Conservation (phyloP, 805 yeast genomes). For the Starmerella vitae region DNA sequence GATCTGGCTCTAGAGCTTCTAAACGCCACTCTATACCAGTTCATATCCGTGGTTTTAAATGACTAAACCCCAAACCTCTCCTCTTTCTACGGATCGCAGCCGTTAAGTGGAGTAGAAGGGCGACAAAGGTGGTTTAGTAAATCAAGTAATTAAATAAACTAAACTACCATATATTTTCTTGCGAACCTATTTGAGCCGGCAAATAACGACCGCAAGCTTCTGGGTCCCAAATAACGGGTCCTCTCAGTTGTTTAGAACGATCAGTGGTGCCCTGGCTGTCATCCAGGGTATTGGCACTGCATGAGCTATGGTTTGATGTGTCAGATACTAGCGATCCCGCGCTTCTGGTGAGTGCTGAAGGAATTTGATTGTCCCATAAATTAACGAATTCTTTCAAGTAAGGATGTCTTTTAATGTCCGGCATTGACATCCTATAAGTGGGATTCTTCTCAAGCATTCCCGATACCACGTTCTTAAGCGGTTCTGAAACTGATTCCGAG, state of each 20-base stretch:
- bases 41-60: too few species aligned
- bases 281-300: background rate
- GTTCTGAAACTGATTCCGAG: slow-evolving; percentile 59
- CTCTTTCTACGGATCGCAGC: too few species aligned
- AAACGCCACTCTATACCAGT: slow-evolving; percentile 9
- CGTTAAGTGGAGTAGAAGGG: too few species aligned
- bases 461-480: slow-evolving; percentile 44
- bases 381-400: slow-evolving; percentile 1
- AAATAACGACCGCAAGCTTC: background rate
- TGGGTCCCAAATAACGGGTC: slow-evolving; percentile 11
- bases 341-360: background rate
- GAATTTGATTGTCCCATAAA: slow-evolving; percentile 1
- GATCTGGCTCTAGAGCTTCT: background rate
- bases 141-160: too few species aligned
- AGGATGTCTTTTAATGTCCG: slow-evolving; percentile 4
- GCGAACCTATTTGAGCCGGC: background rate
- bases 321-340: background rate
- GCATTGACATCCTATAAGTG: slow-evolving; percentile 35
- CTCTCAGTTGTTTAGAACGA: slow-evolving; percentile 2
- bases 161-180: background rate
- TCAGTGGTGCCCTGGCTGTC: background rate
- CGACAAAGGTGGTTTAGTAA: background rate
- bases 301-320: background rate
- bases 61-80: too few species aligned
- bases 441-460: slow-evolving; percentile 57